Evolutionary conservation across 2,329 filamentous ascomycete species (phyloP).

Genomic region (Pseudogymnoascus sp.): DNA sequence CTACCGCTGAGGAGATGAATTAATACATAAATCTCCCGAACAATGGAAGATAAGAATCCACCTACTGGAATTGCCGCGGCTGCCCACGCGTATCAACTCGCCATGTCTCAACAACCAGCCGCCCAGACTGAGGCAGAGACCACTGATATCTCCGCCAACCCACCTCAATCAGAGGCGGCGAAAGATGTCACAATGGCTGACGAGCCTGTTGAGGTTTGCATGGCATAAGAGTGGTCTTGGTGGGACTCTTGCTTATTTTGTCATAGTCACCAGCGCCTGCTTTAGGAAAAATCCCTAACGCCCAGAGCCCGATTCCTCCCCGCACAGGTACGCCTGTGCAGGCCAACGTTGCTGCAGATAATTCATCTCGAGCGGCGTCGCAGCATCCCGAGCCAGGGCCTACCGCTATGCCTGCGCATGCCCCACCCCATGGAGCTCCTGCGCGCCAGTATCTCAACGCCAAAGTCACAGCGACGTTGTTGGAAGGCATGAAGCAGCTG

Average conservation of each 20-base stretch:
- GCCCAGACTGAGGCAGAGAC: slow-evolving; percentile 15
- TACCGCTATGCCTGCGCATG: slow-evolving; percentile 49
- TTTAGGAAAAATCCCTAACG: slow-evolving; percentile 20
- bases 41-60: not conserved
- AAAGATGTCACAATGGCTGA: slow-evolving; percentile 1
- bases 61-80: slow-evolving; percentile 21
- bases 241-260: not conserved
- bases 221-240: not conserved
- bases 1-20: not conserved
- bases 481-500: slow-evolving; percentile 67
- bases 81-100: slow-evolving; percentile 23
- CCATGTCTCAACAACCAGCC: slow-evolving; percentile 23
- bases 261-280: slow-evolving; percentile 22
- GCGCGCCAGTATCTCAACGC: slow-evolving; percentile 63
- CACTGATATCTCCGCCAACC: slow-evolving; percentile 1
- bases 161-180: not conserved
- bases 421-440: slow-evolving; percentile 56
- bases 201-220: not conserved
- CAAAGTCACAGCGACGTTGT: slow-evolving; percentile 56
- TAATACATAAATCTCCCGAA: not conserved
- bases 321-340: slow-evolving; percentile 43
- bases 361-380: slow-evolving; percentile 47
- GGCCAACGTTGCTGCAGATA: slow-evolving; percentile 30
- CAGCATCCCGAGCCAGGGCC: slow-evolving; percentile 43
- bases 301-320: slow-evolving; percentile 22